A percentile compares a stretch with the other conserved stretches of the same genome.
phyloP scores from a whole-genome alignment of 2,329 filamentous ascomycete genomes.

The Rhexocercosporidium sp. region DNA sequence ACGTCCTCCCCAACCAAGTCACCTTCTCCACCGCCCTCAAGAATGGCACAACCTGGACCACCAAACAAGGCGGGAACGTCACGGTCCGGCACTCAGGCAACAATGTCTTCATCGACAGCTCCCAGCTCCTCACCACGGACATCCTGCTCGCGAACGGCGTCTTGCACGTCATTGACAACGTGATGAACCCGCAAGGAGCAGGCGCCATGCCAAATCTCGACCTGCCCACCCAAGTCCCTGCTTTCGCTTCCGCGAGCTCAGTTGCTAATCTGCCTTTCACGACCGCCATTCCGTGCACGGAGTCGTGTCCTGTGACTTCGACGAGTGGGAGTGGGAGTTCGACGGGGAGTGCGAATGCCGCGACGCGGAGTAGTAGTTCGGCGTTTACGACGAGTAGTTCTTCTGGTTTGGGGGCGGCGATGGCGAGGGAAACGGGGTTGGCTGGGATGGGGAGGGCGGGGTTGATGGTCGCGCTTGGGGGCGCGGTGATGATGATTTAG shows the following conservation, averaged over 20 bases:
- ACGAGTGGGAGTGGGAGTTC: neutral
- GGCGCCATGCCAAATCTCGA: slow-evolving; percentile 46
- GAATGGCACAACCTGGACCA: slow-evolving; percentile 39
- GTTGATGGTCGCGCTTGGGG: slow-evolving; percentile 32
- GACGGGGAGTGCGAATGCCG: slow-evolving; percentile 31
- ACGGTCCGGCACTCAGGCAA: slow-evolving; percentile 45
- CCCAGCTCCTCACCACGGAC: slow-evolving; percentile 46
- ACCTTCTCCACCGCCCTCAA: slow-evolving; percentile 42
- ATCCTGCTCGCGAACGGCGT: slow-evolving; percentile 45
- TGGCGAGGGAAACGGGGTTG: slow-evolving; percentile 29
- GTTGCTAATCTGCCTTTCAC: slow-evolving; percentile 45
- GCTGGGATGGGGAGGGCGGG: slow-evolving; percentile 20
- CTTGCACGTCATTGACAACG: slow-evolving; percentile 46
- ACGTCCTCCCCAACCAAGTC: slow-evolving; percentile 39
- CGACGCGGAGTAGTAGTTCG: slow-evolving; percentile 17
- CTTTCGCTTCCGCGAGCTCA: slow-evolving; percentile 38
- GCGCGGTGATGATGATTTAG: slow-evolving; percentile 31
- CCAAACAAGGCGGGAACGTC: slow-evolving; percentile 41
- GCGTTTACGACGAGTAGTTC: neutral
- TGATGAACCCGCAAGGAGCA: slow-evolving; percentile 51
- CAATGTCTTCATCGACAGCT: slow-evolving; percentile 47
- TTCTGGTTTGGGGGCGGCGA: slow-evolving; percentile 14
- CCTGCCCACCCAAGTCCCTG: slow-evolving; percentile 44
- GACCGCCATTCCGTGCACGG: slow-evolving; percentile 50
- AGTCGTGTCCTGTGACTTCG: slow-evolving; percentile 45